These are phyloP conservation scores for Fusarium brachygibbosum DNA, from an alignment of 2,329 filamentous ascomycete genomes.

Conservation along the genomic window DNA sequence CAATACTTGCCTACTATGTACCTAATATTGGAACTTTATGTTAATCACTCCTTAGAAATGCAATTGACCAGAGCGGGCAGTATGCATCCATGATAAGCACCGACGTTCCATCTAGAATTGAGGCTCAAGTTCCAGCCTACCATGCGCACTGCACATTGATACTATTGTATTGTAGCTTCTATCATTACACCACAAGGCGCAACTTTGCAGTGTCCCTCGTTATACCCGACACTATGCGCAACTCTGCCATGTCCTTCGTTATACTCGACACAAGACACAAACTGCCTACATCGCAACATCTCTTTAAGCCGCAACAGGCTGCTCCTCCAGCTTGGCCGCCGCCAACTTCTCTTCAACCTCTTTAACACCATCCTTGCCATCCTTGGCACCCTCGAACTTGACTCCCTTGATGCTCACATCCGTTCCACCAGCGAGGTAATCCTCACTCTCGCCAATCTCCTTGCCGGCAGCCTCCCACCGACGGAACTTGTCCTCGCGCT, in stretches of 20 bases:
- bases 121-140: not conserved
- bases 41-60: not conserved
- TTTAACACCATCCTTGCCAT: constrained; percentile 33
- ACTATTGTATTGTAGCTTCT: not conserved
- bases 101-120: not conserved
- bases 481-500: constrained; percentile 71
- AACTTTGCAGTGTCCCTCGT: not conserved
- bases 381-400: constrained; percentile 44
- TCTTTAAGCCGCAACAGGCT: constrained; percentile 40
- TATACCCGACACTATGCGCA: not conserved
- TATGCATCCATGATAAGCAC: not conserved
- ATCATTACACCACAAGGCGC: not conserved
- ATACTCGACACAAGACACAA: not conserved
- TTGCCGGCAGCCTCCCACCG: constrained; percentile 87
- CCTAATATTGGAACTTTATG: not conserved
- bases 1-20: not conserved
- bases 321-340: constrained; percentile 47
- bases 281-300: not conserved
- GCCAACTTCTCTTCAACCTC: constrained; percentile 50
- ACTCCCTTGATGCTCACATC: constrained; percentile 54
- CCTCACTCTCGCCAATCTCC: constrained; percentile 86
- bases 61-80: not conserved
- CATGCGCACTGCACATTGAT: not conserved
- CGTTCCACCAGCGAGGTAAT: constrained; percentile 79
- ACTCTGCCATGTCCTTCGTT: not conserved